phyloP scores from a whole-genome alignment of 331 rosid species.

The Acacia pycnantha region DNA sequence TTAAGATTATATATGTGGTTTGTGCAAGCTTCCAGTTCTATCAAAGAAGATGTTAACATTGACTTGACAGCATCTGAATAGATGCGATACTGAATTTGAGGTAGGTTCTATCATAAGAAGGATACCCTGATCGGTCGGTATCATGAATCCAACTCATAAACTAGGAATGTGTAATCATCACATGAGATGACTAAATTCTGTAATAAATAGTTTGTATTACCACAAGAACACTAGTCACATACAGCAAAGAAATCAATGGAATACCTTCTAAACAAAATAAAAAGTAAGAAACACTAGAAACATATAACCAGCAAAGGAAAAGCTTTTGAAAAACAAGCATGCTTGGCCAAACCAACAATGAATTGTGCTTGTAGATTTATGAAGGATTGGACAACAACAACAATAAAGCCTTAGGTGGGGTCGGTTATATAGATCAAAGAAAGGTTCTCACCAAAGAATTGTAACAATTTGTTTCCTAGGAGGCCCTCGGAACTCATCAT shows the following conservation, averaged over 20 bases:
- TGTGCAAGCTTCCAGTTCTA: background rate
- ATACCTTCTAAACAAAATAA: background rate
- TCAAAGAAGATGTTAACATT: background rate
- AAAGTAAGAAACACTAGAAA: background rate
- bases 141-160: background rate
- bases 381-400: background rate
- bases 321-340: background rate
- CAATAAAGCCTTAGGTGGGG: too few species aligned
- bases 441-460: constrained; percentile 60
- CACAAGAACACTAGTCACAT: background rate
- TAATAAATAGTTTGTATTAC: background rate
- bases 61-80: background rate
- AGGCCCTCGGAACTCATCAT: constrained; percentile 82
- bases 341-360: background rate
- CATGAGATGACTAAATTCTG: background rate
- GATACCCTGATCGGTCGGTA: background rate
- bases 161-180: background rate
- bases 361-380: background rate
- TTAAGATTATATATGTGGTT: background rate
- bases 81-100: background rate
- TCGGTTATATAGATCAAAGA: background rate
- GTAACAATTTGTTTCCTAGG: constrained; percentile 69
- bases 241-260: background rate
- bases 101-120: background rate
- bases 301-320: background rate